Base-by-base conservation (phyloP, 345 rosid genomes). In the Euphorbia peplus region DNA sequence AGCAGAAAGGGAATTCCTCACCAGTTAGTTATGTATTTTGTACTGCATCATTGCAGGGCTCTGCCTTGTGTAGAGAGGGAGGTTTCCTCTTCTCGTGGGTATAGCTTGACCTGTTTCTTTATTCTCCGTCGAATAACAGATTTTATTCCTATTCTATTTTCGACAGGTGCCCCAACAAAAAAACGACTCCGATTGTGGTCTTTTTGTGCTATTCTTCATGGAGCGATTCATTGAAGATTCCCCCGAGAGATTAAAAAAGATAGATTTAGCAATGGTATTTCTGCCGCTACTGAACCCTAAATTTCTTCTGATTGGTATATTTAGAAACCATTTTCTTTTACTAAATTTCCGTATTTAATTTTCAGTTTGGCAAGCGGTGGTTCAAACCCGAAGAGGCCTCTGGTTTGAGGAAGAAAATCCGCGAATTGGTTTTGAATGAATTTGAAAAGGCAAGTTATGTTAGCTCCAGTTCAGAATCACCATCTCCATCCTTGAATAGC, bases 121-220 rank as follows among this genome's bases (percentile, higher is more conserved):
- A 32, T 32, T 32, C 4, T 32, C 37, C 37, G 6, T 32, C 37
- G 37, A 32, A 2, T 32, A 32, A 32, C 37, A 32, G 37, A 3
- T 32, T 32, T 6, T 32, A 32, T 32, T 32, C 37, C 6, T 32
- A 32, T 32, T 21, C 44, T 41, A 24, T 56, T 69, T 28, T 16
- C 55, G 54, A 29, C 87, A 95, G 98, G 99, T 95, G 69, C 99
- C 99, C 24, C 98, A 95, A 66, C 99, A 95, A 59, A 84, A 80
- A 64, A 95, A 95, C 73, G 99, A 95, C 42, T 91, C 80, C 42
- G 99, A 95, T 60, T 95, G 99, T 68, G 99, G 99, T 42, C 84
- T 86, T 32, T 95, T 95, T 60, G 98, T 95, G 32, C 93, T 95
- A 64, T 88, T 74, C 81, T 91, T 95, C 73, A 87, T 95, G 79